These are phyloP conservation scores for Groenewaldozyma tartarivorans DNA, from an alignment of 805 yeast species.

Conservation along the genomic window DNA sequence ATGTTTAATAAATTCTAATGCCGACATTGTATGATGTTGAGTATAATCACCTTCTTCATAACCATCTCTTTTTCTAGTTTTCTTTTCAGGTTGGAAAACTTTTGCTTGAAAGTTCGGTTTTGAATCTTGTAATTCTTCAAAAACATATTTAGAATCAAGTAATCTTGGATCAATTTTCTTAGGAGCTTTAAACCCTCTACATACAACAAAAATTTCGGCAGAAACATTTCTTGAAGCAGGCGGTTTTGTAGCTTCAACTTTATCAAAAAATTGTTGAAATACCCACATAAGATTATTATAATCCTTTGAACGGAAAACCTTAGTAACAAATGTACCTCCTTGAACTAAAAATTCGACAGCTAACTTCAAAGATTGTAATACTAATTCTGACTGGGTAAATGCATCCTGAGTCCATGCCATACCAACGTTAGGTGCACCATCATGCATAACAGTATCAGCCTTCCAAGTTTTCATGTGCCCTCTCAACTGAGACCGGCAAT, in stretches of 20 bases:
- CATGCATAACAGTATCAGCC: slow-evolving; percentile 95
- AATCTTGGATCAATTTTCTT: slow-evolving; percentile 87
- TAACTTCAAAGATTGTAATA: slow-evolving; percentile 82
- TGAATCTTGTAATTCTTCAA: slow-evolving; percentile 70
- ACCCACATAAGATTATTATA: slow-evolving; percentile 97
- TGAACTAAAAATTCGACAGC: slow-evolving; percentile 88
- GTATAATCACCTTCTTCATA: slow-evolving; percentile 87
- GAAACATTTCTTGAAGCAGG: slow-evolving; percentile 98
- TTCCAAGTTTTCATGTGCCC: slow-evolving; percentile 98
- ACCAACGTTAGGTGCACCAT: slow-evolving; percentile 99
- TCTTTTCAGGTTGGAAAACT: slow-evolving; percentile 89
- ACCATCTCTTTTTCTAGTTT: slow-evolving; percentile 87
- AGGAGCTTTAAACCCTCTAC: slow-evolving; percentile 94
- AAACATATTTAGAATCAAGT: slow-evolving; percentile 85
- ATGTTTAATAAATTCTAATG: slow-evolving; percentile 70
- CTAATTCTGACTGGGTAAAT: slow-evolving; percentile 92
- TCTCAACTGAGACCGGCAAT: slow-evolving; percentile 86
- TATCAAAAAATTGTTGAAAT: slow-evolving; percentile 88
- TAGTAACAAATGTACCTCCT: slow-evolving; percentile 94
- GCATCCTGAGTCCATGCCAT: slow-evolving; percentile 99
- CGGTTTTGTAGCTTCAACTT: slow-evolving; percentile 97
- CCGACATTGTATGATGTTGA: slow-evolving; percentile 58
- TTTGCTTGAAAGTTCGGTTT: slow-evolving; percentile 70
- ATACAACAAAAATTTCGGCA: slow-evolving; percentile 97
- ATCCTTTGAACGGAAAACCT: slow-evolving; percentile 97